Base-by-base conservation (phyloP, 1,284 basidiomycete species). In the Rugiboletus extremiorientalis region DNA sequence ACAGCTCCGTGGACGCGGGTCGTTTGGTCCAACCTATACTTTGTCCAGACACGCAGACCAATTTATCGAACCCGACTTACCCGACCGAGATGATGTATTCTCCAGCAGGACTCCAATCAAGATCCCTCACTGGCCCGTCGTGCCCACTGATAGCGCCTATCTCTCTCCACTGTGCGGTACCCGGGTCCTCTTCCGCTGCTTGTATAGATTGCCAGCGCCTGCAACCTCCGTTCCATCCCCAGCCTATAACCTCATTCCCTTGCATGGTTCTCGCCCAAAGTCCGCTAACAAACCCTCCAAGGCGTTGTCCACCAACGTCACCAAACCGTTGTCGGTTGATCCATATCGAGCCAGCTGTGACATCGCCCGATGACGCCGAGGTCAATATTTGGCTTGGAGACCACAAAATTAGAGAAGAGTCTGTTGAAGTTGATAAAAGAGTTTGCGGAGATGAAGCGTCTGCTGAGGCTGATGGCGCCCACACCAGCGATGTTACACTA, bases 391-490 rank as follows among this genome's bases (percentile, higher is more conserved):
- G 72, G 2, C 89, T 85, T 2, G 92, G 92, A 2, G 89, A 87
- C 95, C 95, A 98, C 48, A 97, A 75, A 60, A 97, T 96, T 37
- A 97, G 72, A 16, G 94, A 97, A 37, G 94, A 95, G 73, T 98
- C 95, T 1, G 91, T 88, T 1, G 96, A 96, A 5, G 92, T 89
- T 16, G 93, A 95, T 14, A 97, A 79, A 7, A 98, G 80, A 0
- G 84, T 85, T 0, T 85, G 77, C 4, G 59, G 73, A 58, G 25
- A 40, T 22, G 56, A 54, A 37, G 30, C 23, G 10, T 41, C 22
- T 28, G 77, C 33, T 38, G 47, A 14, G 16, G 18, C 6, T 42
- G 66, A 63, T 2, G 87, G 84, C 22, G 86, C 81, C 93, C 94
- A 98, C 43, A 86, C 79, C 15, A 98, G 74, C 36, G 88, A 90